Percentiles rank a stretch among this genome's conserved stretches.
Conservation (phyloP, 148 eudicot species). For the Salicornia ramosissima region DNA sequence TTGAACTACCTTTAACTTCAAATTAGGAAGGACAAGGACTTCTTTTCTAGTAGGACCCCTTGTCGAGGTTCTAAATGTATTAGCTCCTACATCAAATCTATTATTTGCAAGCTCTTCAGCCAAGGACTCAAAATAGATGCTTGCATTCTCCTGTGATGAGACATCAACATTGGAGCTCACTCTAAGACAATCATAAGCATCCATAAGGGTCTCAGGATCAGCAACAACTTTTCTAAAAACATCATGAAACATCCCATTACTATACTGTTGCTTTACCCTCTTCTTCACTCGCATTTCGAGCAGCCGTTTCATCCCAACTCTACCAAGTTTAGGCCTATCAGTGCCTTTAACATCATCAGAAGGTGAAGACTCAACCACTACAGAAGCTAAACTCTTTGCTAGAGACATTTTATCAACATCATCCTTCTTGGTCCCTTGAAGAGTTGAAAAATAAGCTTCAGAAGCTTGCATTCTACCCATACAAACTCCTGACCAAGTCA, state of each 20-base stretch:
- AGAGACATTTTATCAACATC: conserved; percentile 37
- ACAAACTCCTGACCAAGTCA: conserved; percentile 19
- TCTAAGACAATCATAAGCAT: conserved; percentile 70
- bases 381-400: conserved; percentile 61
- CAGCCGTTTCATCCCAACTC: conserved; percentile 49
- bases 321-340: conserved; percentile 29
- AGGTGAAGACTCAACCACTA: conserved; percentile 54
- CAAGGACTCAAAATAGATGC: conserved; percentile 53
- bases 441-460: conserved; percentile 12
- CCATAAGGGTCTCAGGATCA: conserved; percentile 65
- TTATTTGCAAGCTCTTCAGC: conserved; percentile 61
- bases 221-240: conserved; percentile 64
- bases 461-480: conserved; percentile 15
- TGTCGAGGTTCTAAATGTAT: conserved; percentile 49
- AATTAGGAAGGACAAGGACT: conserved; percentile 65
- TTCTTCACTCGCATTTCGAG: conserved; percentile 62
- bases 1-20: conserved; percentile 60
- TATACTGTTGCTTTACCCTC: conserved; percentile 75
- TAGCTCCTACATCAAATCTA: conserved; percentile 49
- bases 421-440: conserved; percentile 8
- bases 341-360: conserved; percentile 25
- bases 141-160: conserved; percentile 25
- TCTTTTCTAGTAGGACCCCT: conserved; percentile 48
- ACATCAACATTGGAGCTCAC: conserved; percentile 60
- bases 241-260: conserved; percentile 56